Evolutionary conservation across 2,329 filamentous ascomycete species (phyloP), one percentile per base, ranked within the genome.

Genomic region (Penicillium nordicum): DNA sequence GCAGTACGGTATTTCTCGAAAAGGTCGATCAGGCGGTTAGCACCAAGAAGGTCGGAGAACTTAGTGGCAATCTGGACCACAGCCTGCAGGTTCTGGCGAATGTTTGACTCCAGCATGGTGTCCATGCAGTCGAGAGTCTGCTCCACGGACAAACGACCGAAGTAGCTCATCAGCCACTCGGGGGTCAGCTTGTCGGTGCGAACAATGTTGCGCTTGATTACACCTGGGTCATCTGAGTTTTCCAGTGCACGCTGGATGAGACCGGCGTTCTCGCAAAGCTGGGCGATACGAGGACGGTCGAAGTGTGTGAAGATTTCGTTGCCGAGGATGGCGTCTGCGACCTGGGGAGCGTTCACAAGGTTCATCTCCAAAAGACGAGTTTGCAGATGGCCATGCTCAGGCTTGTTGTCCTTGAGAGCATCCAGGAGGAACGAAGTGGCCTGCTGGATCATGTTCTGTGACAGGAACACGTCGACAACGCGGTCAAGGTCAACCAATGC

Each of bases 281-380:
- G 84, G 25, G 93, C 90, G 74, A 99, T 90, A 62, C 92, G 88
- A 44, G 86, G 78, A 79, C 90, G 95, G 78, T 99, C 94, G 70
- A 96, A 99, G 78, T 99, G 86, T 0, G 92, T 92, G 77, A 99
- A 97, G 89, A 99, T 97, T 68, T 97, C 91, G 69, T 99, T 99
- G 63, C 93, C 90, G 40, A 99, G 84, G 65, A 99, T 99, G 34
- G 94, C 94, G 74, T 99, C 95, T 4, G 95, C 94, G 53, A 99
- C 95, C 75, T 97, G 94, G 49, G 94, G 94, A 1, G 94, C 95
- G 66, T 96, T 95, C 76, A 96, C 83, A 61, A 99, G 78, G 76
- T 99, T 99, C 92, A 99, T 97, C 81, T 99, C 95, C 54, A 99
- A 80, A 3, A 99, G 83, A 58, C 94, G 88, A 23, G 95, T 99